Conservation (phyloP, 2,329 filamentous ascomycete species). For the Botrytis pseudocinerea region DNA sequence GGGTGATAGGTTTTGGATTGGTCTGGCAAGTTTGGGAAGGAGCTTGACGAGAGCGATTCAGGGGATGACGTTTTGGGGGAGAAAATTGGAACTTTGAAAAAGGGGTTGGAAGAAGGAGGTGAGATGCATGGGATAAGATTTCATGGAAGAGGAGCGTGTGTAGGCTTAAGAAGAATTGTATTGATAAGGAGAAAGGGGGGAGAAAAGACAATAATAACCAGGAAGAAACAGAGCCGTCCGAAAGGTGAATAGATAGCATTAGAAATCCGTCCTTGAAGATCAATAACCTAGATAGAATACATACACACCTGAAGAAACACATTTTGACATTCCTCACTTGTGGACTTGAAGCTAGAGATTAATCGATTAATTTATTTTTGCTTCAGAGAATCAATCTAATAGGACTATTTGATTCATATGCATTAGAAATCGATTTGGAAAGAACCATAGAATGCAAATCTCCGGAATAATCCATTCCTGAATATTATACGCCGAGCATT, state of each 20-base stretch:
- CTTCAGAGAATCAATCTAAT: neutral
- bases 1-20: neutral
- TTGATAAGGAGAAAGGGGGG: neutral
- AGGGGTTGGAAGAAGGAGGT: neutral
- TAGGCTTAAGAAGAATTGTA: neutral
- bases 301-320: neutral
- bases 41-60: neutral
- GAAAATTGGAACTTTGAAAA: neutral
- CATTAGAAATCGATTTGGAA: neutral
- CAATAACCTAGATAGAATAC: slow-evolving; percentile 8
- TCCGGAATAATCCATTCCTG: neutral
- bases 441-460: neutral
- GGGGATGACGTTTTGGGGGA: neutral
- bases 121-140: neutral
- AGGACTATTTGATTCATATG: neutral
- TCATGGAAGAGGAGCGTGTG: neutral
- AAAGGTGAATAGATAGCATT: neutral
- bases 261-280: neutral
- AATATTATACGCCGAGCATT: neutral
- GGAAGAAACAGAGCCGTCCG: neutral
- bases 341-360: neutral
- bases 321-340: neutral
- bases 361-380: neutral
- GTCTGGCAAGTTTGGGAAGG: neutral
- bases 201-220: neutral